Base-by-base conservation (phyloP, 345 rosid species). In the Ricinus communis region DNA sequence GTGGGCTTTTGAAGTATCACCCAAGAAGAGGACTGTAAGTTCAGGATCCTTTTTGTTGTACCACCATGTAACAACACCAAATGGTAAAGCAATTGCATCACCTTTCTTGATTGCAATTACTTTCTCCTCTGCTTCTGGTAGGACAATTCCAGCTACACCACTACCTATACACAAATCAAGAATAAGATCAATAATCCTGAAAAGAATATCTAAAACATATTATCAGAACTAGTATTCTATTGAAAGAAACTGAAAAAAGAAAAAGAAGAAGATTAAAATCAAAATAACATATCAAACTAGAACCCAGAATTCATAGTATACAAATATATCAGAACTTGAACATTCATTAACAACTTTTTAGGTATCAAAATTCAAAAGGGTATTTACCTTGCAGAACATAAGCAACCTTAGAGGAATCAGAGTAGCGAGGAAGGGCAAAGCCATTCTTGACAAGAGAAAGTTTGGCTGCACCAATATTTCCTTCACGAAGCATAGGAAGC, bases 51-150 rank as follows among this genome's bases (percentile, higher is more conserved):
- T 91, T 18, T 84, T 86, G 83, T 86, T 93, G 65, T 84, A 89
- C 88, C 91, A 93, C 98, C 98, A 93, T 60, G 93, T 86, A 5
- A 88, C 90, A 0, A 86, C 90, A 50, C 98, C 99, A 18, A 95
- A 91, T 2, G 97, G 97, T 55, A 91, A 78, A 49, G 97, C 99
- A 68, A 91, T 88, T 4, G 97, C 86, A 53, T 95, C 99, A 0
- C 99, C 97, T 79, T 85, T 85, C 85, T 83, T 89, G 62, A 95
- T 87, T 12, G 85, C 85, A 24, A 95, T 68, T 63, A 90, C 89
- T 76, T 85, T 95, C 81, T 27, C 87, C 87, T 40, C 96, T 38
- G 83, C 66, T 79, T 91, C 98, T 13, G 96, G 97, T 9, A 89
- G 86, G 4, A 93, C 85, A 38, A 93, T 86, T 27, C 98, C 98